Evolutionary conservation across 805 yeast genomes (phyloP), one percentile per base, ranked within the genome.

Genomic region (Ogataea degrootiae): DNA sequence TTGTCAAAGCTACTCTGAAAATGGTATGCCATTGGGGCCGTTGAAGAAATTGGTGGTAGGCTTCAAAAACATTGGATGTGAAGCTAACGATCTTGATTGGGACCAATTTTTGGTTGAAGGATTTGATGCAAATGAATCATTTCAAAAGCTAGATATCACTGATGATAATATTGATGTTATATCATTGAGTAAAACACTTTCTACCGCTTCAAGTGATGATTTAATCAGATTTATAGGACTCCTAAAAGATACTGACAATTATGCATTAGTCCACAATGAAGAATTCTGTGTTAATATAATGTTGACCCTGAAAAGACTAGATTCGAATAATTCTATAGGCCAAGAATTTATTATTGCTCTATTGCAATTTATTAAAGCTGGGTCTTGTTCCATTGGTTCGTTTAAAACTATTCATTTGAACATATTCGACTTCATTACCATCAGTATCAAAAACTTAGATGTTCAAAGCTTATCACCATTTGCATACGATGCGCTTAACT

Each of bases 381-480:
- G 37, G 11, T 14, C 34, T 6, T 39, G 21, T 4, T 21, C 34
- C 17, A 17, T 17, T 9, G 21, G 17, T 4, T 16, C 38, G 6
- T 17, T 37, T 7, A 40, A 45, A 7, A 22, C 40, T 5, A 42
- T 43, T 14, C 43, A 48, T 9, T 19, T 53, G 6, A 36, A 37
- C 19, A 40, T 58, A 6, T 43, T 61, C 19, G 68, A 64, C 44
- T 40, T 46, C 8, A 39, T 59, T 12, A 55, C 60, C 1, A 51
- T 57, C 3, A 43, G 43, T 14, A 9, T 61, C 9, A 61, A 59
- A 43, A 23, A 44, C 16, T 12, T 58, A 6, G 42, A 44, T 21
- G 46, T 54, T 6, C 3, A 19, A 3, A n/a, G 31, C 19, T 17
- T 48, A 29, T 37, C 34, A n/a, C 11, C 19, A 3, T 46, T 53